Percentiles rank a stretch among this genome's conserved stretches.
Conservation (phyloP, 2,329 filamentous ascomycete species). For the Penicillium sp. region DNA sequence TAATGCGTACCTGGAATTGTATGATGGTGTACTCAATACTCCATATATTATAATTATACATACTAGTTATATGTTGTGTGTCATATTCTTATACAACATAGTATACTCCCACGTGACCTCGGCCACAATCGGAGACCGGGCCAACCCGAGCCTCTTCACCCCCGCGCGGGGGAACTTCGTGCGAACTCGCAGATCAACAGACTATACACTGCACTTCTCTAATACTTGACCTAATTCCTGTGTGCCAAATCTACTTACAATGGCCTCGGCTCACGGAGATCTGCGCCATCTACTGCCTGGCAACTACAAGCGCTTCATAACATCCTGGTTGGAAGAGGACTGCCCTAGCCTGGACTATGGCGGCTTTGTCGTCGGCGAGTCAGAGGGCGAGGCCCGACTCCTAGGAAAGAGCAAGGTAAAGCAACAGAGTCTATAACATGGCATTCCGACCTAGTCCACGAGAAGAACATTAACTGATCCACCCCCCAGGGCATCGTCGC, state of each 20-base stretch:
- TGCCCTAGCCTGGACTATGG: slow-evolving; percentile 96
- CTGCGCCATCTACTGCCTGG: slow-evolving; percentile 75
- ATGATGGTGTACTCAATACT: too few relatives aligned
- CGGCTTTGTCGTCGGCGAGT: slow-evolving; percentile 84
- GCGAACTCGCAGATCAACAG: neutral
- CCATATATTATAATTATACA: too few relatives aligned
- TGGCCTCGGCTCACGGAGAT: slow-evolving; percentile 59
- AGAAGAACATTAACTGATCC: neutral
- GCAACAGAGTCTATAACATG: neutral
- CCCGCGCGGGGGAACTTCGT: slow-evolving; percentile 8
- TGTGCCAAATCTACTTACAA: slow-evolving; percentile 24
- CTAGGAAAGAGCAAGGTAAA: slow-evolving; percentile 57
- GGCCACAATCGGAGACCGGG: slow-evolving; percentile 1
- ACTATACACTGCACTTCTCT: neutral
- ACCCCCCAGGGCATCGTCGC: slow-evolving; percentile 69
- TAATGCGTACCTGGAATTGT: too few relatives aligned
- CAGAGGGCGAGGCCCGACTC: slow-evolving; percentile 45
- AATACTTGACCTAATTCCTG: neutral
- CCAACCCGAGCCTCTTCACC: slow-evolving; percentile 2
- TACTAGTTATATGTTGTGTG: too few relatives aligned
- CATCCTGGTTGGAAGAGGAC: slow-evolving; percentile 90
- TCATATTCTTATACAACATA: too few relatives aligned
- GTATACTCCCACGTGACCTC: slow-evolving; percentile 1
- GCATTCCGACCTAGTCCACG: too few relatives aligned
- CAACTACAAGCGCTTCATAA: slow-evolving; percentile 77